Conservation (phyloP, 2,329 filamentous ascomycete species). For the Sphaerulina vaccinii region DNA sequence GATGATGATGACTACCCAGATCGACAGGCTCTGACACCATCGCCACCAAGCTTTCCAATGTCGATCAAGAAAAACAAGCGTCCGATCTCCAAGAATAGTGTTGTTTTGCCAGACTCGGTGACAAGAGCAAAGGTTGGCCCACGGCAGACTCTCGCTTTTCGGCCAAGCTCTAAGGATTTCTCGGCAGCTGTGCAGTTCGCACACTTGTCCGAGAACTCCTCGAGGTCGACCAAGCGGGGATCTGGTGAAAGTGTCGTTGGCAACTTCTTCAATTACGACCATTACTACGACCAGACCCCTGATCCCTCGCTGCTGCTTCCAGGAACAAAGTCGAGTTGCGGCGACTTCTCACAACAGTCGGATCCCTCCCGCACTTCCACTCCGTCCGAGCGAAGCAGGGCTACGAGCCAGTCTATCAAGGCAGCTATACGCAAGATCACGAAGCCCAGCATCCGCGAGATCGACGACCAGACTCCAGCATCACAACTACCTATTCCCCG, state of each 20-base stretch:
- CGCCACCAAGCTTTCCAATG: background rate
- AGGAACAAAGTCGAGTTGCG: background rate
- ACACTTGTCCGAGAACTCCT: background rate
- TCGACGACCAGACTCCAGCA: background rate
- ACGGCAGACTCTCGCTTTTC: background rate
- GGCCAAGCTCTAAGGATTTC: background rate
- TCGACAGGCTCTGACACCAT: background rate
- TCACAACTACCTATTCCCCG: background rate
- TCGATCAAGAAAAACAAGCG: background rate
- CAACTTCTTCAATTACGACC: constrained; percentile 1
- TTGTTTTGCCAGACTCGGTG: constrained; percentile 7
- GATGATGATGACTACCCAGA: constrained; percentile 1
- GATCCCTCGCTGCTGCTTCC: background rate
- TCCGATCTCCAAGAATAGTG: constrained; percentile 11
- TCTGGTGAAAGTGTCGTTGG: constrained; percentile 2
- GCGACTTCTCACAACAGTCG: too few species aligned
- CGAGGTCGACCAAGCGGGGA: background rate
- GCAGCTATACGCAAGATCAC: background rate
- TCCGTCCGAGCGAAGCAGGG: background rate
- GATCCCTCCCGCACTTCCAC: background rate
- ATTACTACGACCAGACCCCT: background rate
- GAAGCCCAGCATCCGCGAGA: background rate
- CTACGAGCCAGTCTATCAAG: background rate
- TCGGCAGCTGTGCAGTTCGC: background rate
- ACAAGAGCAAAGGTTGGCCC: background rate